Percentiles rank a stretch among this genome's conserved stretches.
Conservation (phyloP, 495 filamentous ascomycete genomes). For the Thermothielavioides terrestris region DNA sequence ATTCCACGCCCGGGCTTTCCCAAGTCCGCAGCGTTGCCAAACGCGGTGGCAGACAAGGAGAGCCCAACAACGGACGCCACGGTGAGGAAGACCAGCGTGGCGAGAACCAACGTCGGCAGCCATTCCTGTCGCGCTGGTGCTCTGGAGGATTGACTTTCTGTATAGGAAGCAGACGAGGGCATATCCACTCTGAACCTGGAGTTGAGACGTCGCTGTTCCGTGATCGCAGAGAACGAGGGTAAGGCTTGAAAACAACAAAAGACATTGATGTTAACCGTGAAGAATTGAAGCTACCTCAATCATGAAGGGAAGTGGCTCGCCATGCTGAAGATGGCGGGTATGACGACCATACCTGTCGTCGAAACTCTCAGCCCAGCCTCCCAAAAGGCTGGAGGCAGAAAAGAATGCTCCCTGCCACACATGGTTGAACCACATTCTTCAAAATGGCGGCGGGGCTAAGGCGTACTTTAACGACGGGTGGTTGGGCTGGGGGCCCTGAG, state of each 20-base stretch:
- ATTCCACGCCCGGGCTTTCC: background rate
- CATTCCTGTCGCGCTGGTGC: slow-evolving; percentile 2
- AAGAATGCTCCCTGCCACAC: slow-evolving; percentile 10
- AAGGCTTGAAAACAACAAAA: background rate
- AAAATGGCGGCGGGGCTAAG: background rate
- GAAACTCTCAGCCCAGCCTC: background rate
- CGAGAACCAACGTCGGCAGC: slow-evolving; percentile 6
- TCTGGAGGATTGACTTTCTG: slow-evolving; percentile 5
- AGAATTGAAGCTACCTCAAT: background rate
- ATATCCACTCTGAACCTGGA: background rate
- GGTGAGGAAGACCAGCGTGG: background rate
- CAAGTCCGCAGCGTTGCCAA: background rate
- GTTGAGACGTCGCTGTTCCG: background rate
- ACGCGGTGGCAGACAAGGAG: slow-evolving; percentile 3
- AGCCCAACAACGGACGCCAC: slow-evolving; percentile 5
- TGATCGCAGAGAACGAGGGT: background rate
- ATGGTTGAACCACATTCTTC: background rate
- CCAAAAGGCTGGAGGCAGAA: background rate
- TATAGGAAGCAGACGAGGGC: background rate
- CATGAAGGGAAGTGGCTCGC: background rate
- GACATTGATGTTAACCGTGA: background rate
- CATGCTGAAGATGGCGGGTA: background rate
- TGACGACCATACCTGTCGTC: no score
- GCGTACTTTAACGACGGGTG: background rate
- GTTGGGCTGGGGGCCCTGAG: background rate